Evolutionary conservation across 2,329 filamentous ascomycete species (phyloP).

Genomic region (Penicillium nordicum): DNA sequence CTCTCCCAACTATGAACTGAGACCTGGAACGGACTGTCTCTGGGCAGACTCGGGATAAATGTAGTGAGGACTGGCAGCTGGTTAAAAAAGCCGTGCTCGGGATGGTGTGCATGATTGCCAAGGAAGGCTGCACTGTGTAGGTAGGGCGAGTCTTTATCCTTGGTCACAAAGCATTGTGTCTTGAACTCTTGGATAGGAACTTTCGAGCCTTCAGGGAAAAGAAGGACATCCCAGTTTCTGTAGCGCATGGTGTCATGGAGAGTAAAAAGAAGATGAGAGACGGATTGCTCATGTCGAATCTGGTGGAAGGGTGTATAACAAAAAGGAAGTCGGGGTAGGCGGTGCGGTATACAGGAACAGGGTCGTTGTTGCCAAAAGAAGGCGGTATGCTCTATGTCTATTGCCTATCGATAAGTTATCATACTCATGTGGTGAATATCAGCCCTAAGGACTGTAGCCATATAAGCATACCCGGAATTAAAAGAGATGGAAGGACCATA

Average conservation of each 20-base stretch:
- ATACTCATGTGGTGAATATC: background rate
- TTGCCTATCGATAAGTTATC: background rate
- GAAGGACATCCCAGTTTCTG: conserved; percentile 79
- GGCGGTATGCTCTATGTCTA: background rate
- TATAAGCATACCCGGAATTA: background rate
- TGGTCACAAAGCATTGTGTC: conserved; percentile 68
- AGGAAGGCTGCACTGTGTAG: conserved; percentile 46
- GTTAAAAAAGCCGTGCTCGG: conserved; percentile 27
- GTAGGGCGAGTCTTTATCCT: conserved; percentile 54
- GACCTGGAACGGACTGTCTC: conserved; percentile 62
- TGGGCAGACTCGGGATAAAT: conserved; percentile 64
- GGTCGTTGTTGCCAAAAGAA: background rate
- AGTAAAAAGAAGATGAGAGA: background rate
- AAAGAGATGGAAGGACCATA: background rate
- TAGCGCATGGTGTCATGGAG: conserved; percentile 64
- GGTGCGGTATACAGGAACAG: background rate
- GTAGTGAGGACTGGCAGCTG: conserved; percentile 65
- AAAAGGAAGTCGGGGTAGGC: background rate
- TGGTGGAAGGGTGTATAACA: background rate
- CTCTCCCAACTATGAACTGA: conserved; percentile 72
- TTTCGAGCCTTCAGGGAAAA: conserved; percentile 68
- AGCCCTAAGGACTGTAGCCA: background rate
- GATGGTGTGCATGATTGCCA: conserved; percentile 23
- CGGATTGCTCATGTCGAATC: background rate
- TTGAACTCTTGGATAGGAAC: conserved; percentile 79